Base-by-base conservation (phyloP, 1,139 yeast genomes). In the Candida sanyaensis region DNA sequence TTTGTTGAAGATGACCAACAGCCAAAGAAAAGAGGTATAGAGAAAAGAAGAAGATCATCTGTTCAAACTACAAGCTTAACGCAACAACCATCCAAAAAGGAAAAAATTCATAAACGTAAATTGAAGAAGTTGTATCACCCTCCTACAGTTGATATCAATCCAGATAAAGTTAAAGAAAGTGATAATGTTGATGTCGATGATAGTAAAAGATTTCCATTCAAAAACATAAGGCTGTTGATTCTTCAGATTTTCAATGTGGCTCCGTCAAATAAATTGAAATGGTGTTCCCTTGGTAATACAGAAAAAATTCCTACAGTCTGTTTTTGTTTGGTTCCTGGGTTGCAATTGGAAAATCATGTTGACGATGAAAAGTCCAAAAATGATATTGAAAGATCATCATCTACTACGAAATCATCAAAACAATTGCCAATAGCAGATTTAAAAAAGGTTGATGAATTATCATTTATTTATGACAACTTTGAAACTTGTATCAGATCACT, bases 281-380 rank as follows among this genome's bases (percentile, higher is more conserved):
- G 80, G 77, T 57, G 75, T 17, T 65, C 65, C 21, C 56, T 82
- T 11, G 63, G 49, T 10, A 46, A 53, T 40, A 43, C 49, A 3
- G 49, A 51, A 12, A 52, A 56, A 29, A 51, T 60, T 6, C 63
- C 72, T 24, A 80, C 80, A 46, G 77, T 86, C 3, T 83, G 88
- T 1, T 69, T 83, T n/a, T 68, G 89, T 10, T 68, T 84, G 47
- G 77, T 82, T 2, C 90, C 93, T 0, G 96, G 96, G 0, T 61
- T 90, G 4, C 73, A 77, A n/a, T 64, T 72, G 4, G 62, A 63
- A 3, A 77, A 82, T 55, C 76, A 75, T 0, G 45, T 63, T 17
- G 48, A 50, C 1, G 23, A 38, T 6, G 24, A 32, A 11, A 24
- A 24, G 3, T 17, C 21, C 21, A 17, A 17, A 17, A 17, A 17